These are phyloP conservation scores for Nicotiana paniculata DNA, from an alignment of 257 asterid species.

Conservation along the genomic window DNA sequence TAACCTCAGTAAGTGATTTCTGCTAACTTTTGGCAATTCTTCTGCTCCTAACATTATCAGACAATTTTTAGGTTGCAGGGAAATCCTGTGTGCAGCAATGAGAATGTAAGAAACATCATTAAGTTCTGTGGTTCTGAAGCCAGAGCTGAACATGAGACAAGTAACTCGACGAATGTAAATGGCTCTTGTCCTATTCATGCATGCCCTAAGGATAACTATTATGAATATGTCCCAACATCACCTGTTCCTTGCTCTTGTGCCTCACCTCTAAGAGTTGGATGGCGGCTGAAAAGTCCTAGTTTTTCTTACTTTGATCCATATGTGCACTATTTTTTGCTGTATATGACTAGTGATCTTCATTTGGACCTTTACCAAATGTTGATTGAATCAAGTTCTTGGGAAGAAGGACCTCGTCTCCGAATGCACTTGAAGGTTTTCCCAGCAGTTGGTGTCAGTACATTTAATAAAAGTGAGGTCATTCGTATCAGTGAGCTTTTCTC, in stretches of 20 bases:
- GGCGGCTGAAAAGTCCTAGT: slow-evolving; percentile 91
- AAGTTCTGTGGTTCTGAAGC: slow-evolving; percentile 54
- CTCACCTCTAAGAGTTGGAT: slow-evolving; percentile 72
- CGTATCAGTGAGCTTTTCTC: slow-evolving; percentile 57
- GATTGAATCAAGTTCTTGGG: slow-evolving; percentile 52
- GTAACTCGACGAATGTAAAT: slow-evolving; percentile 14
- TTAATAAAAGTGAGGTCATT: slow-evolving; percentile 58
- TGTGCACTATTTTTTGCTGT: slow-evolving; percentile 31
- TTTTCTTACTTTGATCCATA: slow-evolving; percentile 70
- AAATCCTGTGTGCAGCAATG: slow-evolving; percentile 55
- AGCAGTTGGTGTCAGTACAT: slow-evolving; percentile 23
- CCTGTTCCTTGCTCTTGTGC: slow-evolving; percentile 71
- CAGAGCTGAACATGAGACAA: slow-evolving; percentile 23
- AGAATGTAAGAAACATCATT: slow-evolving; percentile 13
- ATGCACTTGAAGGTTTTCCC: slow-evolving; percentile 84
- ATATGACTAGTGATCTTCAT: slow-evolving; percentile 53
- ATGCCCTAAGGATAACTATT: slow-evolving; percentile 46
- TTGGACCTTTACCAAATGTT: slow-evolving; percentile 55
- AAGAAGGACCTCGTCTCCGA: slow-evolving; percentile 72
- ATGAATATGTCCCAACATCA: slow-evolving; percentile 46
- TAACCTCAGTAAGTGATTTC: background rate
- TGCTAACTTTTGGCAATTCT: background rate
- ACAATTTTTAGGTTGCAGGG: slow-evolving; percentile 55
- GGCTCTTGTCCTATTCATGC: slow-evolving; percentile 30
- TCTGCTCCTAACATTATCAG: background rate